Evolutionary conservation across 805 yeast genomes (phyloP).

Genomic region (Candida vaughaniae): DNA sequence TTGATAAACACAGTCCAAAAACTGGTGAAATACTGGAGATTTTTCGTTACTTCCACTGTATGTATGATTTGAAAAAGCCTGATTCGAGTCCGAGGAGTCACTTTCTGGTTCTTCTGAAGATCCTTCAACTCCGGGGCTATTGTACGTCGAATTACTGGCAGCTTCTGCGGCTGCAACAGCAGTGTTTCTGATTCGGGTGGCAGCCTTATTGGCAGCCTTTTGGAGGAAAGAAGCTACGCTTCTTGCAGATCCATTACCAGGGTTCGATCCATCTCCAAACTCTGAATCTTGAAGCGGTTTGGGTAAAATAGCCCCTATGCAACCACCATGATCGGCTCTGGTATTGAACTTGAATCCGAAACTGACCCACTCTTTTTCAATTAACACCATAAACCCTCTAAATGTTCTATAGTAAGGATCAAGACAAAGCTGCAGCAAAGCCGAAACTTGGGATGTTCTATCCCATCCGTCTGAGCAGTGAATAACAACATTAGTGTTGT

Average conservation of each 20-base stretch:
- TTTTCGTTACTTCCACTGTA: conserved; percentile 40
- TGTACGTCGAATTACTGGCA: conserved; percentile 8
- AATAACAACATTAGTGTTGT: conserved; percentile 76
- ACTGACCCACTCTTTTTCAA: conserved; percentile 94
- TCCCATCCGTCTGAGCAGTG: conserved; percentile 99
- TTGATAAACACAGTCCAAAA: conserved; percentile 87
- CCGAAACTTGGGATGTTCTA: conserved; percentile 85
- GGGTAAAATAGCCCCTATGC: conserved; percentile 38
- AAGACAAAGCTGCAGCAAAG: conserved; percentile 79
- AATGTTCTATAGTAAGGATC: conserved; percentile 89
- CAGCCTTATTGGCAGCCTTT: conserved; percentile 44
- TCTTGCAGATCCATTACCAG: conserved; percentile 21
- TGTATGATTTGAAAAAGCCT: conserved; percentile 9
- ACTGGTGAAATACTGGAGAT: conserved; percentile 93
- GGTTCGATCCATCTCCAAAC: conserved; percentile 6
- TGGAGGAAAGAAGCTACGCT: conserved; percentile 36
- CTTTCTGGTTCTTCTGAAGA: conserved; percentile 14
- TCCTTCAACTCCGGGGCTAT: conserved; percentile 15
- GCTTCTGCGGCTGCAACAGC: conserved; percentile 25
- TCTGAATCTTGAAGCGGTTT: conserved; percentile 12
- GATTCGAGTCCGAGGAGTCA: conserved; percentile 1
- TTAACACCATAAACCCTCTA: conserved; percentile 79
- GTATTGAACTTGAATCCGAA: conserved; percentile 91
- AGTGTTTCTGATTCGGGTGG: conserved; percentile 38
- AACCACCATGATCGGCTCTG: conserved; percentile 72